Evolutionary conservation across 1,284 basidiomycete species (phyloP).

Genomic region (Austroboletus niveus): DNA sequence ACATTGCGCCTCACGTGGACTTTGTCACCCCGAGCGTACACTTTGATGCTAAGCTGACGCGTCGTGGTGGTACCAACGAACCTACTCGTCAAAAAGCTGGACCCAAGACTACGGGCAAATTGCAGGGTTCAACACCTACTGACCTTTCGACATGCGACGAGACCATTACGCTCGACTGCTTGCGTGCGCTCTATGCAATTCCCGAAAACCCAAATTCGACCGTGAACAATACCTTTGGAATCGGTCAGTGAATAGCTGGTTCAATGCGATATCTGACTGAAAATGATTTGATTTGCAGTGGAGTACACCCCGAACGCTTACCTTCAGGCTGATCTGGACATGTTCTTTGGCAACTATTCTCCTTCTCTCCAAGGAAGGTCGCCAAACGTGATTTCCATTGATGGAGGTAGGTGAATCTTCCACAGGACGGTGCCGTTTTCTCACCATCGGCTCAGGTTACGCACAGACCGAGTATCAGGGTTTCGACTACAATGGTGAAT

Average conservation of each 20-base stretch:
- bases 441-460: conserved; percentile 26
- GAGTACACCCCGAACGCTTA: conserved; percentile 35
- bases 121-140: conserved; percentile 1
- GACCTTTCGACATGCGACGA: conserved; percentile 34
- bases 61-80: conserved; percentile 6
- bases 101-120: conserved; percentile 26
- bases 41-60: conserved; percentile 24
- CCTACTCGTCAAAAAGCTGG: conserved; percentile 5
- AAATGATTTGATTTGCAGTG: conserved; percentile 13
- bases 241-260: conserved; percentile 15
- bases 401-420: conserved; percentile 20
- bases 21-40: conserved; percentile 27
- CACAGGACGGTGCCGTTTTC: background rate
- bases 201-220: conserved; percentile 26
- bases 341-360: conserved; percentile 40
- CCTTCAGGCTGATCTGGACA: conserved; percentile 42
- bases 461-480: conserved; percentile 36
- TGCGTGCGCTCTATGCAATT: conserved; percentile 37
- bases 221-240: conserved; percentile 36
- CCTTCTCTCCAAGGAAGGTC: conserved; percentile 12
- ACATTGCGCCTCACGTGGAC: conserved; percentile 31
- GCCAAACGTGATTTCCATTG: conserved; percentile 27
- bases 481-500: conserved; percentile 46
- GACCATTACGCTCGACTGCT: conserved; percentile 37
- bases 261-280: background rate